Conservation (phyloP, 148 eudicot genomes). For the Diospyros kaki region DNA sequence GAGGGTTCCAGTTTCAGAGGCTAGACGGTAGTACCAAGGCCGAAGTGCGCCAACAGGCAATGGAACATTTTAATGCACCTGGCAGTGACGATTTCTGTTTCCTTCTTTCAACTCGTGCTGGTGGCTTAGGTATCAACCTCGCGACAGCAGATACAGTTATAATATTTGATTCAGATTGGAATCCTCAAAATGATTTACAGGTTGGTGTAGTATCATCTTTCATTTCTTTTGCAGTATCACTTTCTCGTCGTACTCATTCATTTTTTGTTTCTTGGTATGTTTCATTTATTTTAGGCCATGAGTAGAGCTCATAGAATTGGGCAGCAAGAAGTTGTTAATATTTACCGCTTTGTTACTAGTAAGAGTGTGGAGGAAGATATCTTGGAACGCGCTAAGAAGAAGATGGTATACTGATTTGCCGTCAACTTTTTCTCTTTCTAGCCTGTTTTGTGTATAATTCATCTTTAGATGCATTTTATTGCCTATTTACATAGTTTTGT, state of each 20-base stretch:
- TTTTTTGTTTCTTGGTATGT: background rate
- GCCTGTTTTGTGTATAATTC: slow-evolving; percentile 1
- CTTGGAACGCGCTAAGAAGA: slow-evolving; percentile 96
- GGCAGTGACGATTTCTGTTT: slow-evolving; percentile 99
- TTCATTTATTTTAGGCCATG: slow-evolving; percentile 62
- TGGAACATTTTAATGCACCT: slow-evolving; percentile 99
- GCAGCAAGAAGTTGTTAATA: slow-evolving; percentile 99
- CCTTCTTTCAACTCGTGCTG: slow-evolving; percentile 99
- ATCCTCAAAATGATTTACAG: slow-evolving; percentile 99
- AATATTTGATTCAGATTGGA: slow-evolving; percentile 99
- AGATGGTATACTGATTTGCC: slow-evolving; percentile 66
- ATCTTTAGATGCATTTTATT: slow-evolving; percentile 1
- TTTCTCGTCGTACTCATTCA: background rate
- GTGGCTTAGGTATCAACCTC: slow-evolving; percentile 96
- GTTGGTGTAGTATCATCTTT: slow-evolving; percentile 24
- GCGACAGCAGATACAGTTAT: slow-evolving; percentile 99
- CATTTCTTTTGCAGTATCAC: background rate
- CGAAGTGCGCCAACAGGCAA: slow-evolving; percentile 96
- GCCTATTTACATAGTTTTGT: background rate
- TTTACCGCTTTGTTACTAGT: slow-evolving; percentile 96
- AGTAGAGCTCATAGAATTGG: slow-evolving; percentile 99
- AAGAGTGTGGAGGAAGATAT: slow-evolving; percentile 99
- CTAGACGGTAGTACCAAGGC: slow-evolving; percentile 99
- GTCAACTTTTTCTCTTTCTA: slow-evolving; percentile 2
- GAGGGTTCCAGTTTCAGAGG: slow-evolving; percentile 95